Conservation (phyloP, 1,284 basidiomycete genomes). For the Fistulinella cinereoalba region DNA sequence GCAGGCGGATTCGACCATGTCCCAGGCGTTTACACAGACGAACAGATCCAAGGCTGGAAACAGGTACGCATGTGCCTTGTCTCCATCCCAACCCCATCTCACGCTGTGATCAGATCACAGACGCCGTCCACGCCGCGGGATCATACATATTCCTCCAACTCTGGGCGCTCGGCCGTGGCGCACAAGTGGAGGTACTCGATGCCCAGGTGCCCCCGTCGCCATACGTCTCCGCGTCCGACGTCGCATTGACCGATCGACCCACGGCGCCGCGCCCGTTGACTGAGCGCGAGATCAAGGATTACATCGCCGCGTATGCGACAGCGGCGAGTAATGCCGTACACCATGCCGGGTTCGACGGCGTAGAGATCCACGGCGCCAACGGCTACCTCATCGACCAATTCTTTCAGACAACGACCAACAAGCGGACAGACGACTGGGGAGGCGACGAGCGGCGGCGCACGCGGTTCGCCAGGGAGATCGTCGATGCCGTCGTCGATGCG, state of each 20-base stretch:
- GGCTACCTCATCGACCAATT: conserved; percentile 31
- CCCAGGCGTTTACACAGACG: conserved; percentile 25
- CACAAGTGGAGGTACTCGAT: conserved; percentile 25
- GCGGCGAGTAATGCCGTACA: conserved; percentile 27
- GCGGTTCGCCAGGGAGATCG: conserved; percentile 45
- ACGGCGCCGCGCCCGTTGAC: conserved; percentile 32
- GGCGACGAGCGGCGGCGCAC: conserved; percentile 50
- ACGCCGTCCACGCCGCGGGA: conserved; percentile 42
- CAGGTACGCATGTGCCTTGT: conserved; percentile 2
- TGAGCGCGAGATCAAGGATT: conserved; percentile 28
- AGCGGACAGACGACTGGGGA: conserved; percentile 55
- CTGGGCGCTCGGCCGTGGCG: conserved; percentile 42
- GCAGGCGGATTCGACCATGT: conserved; percentile 24
- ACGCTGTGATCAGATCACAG: conserved; percentile 25
- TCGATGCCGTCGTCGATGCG: conserved; percentile 42
- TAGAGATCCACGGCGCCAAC: conserved; percentile 21
- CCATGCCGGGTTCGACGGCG: conserved; percentile 26
- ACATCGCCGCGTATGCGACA: conserved; percentile 20
- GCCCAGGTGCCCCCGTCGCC: conserved; percentile 22
- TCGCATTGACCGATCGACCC: conserved; percentile 32
- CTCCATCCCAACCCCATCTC: too few species aligned
- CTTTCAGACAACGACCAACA: conserved; percentile 34
- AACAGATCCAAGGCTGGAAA: conserved; percentile 26
- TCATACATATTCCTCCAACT: conserved; percentile 41
- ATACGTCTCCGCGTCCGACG: conserved; percentile 41